Evolutionary conservation across 2,329 filamentous ascomycete genomes (phyloP).

Genomic region (Nothophoma quercina): DNA sequence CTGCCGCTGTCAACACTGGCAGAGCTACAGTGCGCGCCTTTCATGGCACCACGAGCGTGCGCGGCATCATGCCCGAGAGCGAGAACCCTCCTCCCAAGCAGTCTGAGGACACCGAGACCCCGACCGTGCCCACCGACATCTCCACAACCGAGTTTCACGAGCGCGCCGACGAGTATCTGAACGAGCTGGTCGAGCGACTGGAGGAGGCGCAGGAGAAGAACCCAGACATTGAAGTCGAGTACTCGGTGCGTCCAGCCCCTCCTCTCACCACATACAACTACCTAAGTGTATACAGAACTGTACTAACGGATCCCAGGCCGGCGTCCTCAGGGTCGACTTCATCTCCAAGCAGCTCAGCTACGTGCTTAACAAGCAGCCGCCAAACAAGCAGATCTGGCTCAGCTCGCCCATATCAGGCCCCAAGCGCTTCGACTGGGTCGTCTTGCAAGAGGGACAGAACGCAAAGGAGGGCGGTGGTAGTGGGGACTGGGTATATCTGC

Average conservation of each 20-base stretch:
- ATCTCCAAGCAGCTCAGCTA: constrained; percentile 75
- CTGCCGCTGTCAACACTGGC: constrained; percentile 15
- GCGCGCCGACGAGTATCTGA: constrained; percentile 77
- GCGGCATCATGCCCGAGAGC: constrained; percentile 56
- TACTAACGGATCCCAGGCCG: constrained; percentile 65
- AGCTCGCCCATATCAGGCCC: constrained; percentile 90
- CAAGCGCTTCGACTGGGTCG: constrained; percentile 91
- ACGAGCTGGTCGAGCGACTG: constrained; percentile 64
- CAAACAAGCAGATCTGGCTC: constrained; percentile 97
- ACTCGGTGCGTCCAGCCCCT: constrained; percentile 72
- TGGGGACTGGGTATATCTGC: constrained; percentile 86
- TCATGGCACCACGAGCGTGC: constrained; percentile 32
- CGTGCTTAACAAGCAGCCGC: constrained; percentile 97
- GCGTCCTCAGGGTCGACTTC: constrained; percentile 80
- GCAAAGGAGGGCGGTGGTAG: constrained; percentile 78
- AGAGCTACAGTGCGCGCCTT: constrained; percentile 30
- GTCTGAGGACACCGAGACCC: constrained; percentile 44
- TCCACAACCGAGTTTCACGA: constrained; percentile 77
- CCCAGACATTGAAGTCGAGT: constrained; percentile 87
- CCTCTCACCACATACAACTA: too few relatives aligned
- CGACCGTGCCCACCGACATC: constrained; percentile 68
- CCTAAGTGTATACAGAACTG: too few relatives aligned
- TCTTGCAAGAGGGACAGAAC: constrained; percentile 73
- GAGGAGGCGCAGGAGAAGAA: constrained; percentile 77
- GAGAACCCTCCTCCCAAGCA: constrained; percentile 50